Evolutionary conservation across 73 alveolate genomes (phyloP).

Genomic region (Vitrella brassicaformis): DNA sequence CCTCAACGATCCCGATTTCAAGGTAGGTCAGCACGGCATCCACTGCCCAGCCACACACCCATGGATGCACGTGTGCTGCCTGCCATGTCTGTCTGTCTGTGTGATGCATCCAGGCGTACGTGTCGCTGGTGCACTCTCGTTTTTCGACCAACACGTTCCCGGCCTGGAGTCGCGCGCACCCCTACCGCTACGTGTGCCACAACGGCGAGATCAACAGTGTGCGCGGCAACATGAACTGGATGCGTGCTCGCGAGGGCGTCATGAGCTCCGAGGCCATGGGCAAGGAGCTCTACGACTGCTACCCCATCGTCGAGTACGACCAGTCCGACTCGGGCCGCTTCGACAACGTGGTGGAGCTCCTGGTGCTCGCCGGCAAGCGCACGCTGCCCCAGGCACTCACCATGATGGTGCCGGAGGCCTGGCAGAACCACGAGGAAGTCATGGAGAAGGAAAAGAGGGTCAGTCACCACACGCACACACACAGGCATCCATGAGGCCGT

Average conservation of each 20-base stretch:
- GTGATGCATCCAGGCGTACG: neutral
- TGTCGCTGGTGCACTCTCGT: conserved; percentile 26
- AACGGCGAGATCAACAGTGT: conserved; percentile 34
- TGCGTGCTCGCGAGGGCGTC: conserved; percentile 27
- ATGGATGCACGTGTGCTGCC: neutral
- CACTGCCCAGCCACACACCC: neutral
- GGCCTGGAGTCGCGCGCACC: conserved; percentile 35
- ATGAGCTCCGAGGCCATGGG: conserved; percentile 17
- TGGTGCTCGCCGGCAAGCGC: conserved; percentile 12
- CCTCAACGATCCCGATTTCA: neutral
- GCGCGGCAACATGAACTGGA: conserved; percentile 24
- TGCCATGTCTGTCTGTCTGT: neutral
- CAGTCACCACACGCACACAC: neutral
- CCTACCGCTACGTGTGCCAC: conserved; percentile 23
- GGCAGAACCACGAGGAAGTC: conserved; percentile 1
- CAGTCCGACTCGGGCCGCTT: conserved; percentile 6
- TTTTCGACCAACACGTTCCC: conserved; percentile 45
- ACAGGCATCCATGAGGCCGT: neutral
- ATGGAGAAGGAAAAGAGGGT: neutral
- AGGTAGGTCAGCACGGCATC: neutral
- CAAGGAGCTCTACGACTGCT: neutral
- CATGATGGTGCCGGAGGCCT: conserved; percentile 32
- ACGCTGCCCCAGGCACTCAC: conserved; percentile 28
- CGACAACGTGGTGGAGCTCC: conserved; percentile 34
- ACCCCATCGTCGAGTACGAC: neutral